Conservation (phyloP, 2,329 filamentous ascomycete genomes). For the Fusarium keratoplasticum region DNA sequence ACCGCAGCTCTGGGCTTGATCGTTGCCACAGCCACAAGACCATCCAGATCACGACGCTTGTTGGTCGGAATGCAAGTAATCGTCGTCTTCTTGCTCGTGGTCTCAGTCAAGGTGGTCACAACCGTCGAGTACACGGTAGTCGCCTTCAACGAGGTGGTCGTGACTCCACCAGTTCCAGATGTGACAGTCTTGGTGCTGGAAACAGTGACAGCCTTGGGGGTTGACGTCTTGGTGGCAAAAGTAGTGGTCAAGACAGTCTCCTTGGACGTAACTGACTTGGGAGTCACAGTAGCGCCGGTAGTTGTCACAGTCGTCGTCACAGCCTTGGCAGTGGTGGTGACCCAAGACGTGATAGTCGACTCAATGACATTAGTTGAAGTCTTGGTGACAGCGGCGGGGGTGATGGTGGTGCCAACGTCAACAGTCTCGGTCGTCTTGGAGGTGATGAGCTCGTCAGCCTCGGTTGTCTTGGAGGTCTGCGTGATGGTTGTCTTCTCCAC, state of each 20-base stretch:
- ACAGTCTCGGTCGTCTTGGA: conserved; percentile 42
- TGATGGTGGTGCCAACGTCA: conserved; percentile 49
- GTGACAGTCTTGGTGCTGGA: conserved; percentile 36
- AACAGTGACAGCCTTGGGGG: conserved; percentile 33
- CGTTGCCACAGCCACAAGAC: not conserved
- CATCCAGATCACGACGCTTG: conserved; percentile 23
- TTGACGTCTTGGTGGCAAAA: conserved; percentile 29
- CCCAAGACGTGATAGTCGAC: conserved; percentile 29
- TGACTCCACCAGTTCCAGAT: conserved; percentile 29
- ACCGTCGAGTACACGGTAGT: conserved; percentile 36
- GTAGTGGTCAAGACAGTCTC: conserved; percentile 23
- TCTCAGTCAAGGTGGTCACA: conserved; percentile 37
- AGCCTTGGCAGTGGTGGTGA: conserved; percentile 26
- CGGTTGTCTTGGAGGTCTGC: conserved; percentile 20
- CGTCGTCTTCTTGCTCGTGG: conserved; percentile 32
- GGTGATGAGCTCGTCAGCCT: conserved; percentile 41
- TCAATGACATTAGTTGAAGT: conserved; percentile 32
- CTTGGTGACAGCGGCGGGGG: conserved; percentile 42
- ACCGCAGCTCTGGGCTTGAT: conserved; percentile 17
- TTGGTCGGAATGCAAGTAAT: conserved; percentile 34
- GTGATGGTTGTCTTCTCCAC: conserved; percentile 34
- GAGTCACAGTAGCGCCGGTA: conserved; percentile 32
- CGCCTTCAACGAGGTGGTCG: conserved; percentile 36
- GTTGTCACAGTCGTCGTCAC: conserved; percentile 29
- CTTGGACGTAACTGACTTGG: conserved; percentile 38